Base-by-base conservation (phyloP, 371 early-diverging fungal species). In the Mortierella sp. region DNA sequence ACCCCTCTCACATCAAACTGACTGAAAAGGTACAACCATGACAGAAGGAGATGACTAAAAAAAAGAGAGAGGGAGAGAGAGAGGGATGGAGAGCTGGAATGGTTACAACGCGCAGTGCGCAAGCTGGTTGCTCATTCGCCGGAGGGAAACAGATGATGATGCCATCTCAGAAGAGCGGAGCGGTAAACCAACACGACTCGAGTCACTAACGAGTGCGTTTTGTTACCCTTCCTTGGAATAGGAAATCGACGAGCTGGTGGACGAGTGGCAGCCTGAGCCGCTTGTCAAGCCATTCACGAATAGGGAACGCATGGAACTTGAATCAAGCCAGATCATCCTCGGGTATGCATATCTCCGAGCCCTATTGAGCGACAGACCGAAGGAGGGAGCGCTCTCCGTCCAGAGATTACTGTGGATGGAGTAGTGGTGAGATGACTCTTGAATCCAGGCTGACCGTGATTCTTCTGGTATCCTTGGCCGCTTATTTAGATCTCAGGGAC, bases 241-340 rank as follows among this genome's bases (percentile, higher is more conserved):
- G 94, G 98, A 97, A 83, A 88, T 97, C 55, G 94, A 98, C 81
- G 98, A 98, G 66, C 89, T 98, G 21, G 91, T 96, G 18, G 92
- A 94, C 48, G 98, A 97, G 73, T 99, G 99, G 99, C 91, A 92
- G 64, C 98, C 99, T 4, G 98, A 98, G 84, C 95, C 98, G 23
- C 85, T 99, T 7, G 96, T 94, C n/a, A 93, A 96, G 15, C 80
- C 84, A 14, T 77, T 96, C 29, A 88, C 90, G 19, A 90, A 89
- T 15, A 85, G 87, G 66, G 93, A 96, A 70, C 86, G 86, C 60
- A 81, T 89, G 56, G 93, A 95, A 26, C 84, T 98, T 37, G 95
- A 94, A 25, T 92, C 90, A 81, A 83, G 89, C 2, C 93, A 95
- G 23, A 74, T 94, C 28, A 91, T 96, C 62, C 82, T 86, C 19